Base-by-base conservation (phyloP, 2,329 filamentous ascomycete species). In the Cercospora berteroae region DNA sequence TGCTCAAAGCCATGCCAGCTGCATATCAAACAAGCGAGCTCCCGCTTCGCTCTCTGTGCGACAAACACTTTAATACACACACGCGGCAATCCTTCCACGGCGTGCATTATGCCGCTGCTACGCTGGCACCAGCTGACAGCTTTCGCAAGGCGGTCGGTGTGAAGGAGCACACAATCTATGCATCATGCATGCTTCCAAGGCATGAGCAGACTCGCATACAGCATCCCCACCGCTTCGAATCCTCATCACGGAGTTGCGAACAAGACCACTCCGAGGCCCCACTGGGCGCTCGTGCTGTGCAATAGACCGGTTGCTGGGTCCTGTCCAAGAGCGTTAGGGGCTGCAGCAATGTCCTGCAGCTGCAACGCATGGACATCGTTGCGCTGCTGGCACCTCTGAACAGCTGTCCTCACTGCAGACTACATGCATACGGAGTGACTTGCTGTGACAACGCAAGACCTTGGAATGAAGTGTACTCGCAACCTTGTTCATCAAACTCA, bases 381-480 rank as follows among this genome's bases (percentile, higher is more conserved):
- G 60, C 60, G 60, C 60, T 62, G 42, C 60, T 52, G 42, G 33
- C 58, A 44, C 58, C 58, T 60, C 25, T 60, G 58, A 4, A 60
- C 58, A 60, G 58, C 58, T 60, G 58, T 48, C 25, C 60, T 42
- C 36, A 42, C 36, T 42, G 36, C 36, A 42, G 36, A 42, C n/a
- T 42, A 42, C 36, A 42, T 42, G 36, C 36, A 42, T 42, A 3
- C n/a, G 6, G 36, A 42, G 36, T 42, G 36, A 42, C 36, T 42
- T 42, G 36, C 36, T 42, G n/a, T 42, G 36, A 42, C 36, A 42
- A n/a, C 36, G 36, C 13, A 3, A 8, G 36, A 42, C 36, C 36
- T 42, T 42, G 36, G 36, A 42, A 42, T 42, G 16, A 16, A 42
- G 36, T n/a, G 16, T n/a, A 42, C 36, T 42, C 36, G 36, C 36